A percentile compares a stretch with the other conserved stretches of the same genome.
These are phyloP conservation scores for Solanum peruvianum DNA, from an alignment of 257 asterid genomes.

Conservation along the genomic window DNA sequence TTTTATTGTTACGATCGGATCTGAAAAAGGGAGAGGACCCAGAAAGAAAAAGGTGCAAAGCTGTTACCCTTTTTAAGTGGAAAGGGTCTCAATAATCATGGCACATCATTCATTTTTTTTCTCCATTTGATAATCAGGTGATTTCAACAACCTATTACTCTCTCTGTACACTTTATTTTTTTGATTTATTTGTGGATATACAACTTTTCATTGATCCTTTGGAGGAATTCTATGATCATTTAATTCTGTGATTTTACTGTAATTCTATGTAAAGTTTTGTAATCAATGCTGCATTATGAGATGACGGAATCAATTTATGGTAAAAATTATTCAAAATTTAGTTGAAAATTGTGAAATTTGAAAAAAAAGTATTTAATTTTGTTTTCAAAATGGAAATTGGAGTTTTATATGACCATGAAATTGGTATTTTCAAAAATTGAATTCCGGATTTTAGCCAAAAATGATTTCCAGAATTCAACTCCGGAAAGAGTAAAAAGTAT, in stretches of 20 bases:
- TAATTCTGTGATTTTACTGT: background rate
- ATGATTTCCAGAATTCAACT: background rate
- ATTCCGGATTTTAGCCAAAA: background rate
- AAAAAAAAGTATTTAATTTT: background rate
- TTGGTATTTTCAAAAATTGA: background rate
- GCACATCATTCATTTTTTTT: constrained; percentile 8
- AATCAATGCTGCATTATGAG: background rate
- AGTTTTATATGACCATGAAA: background rate
- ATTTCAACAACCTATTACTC: background rate
- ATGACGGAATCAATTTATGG: background rate
- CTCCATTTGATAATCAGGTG: constrained; percentile 24
- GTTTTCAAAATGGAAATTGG: background rate
- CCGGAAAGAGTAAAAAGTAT: background rate
- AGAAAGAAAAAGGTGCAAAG: constrained; percentile 15
- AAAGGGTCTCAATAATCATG: constrained; percentile 16
- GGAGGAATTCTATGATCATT: background rate
- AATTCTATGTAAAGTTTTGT: background rate
- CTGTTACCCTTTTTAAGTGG: constrained; percentile 8
- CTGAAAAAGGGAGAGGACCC: constrained; percentile 16
- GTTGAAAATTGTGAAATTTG: background rate
- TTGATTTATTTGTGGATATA: background rate
- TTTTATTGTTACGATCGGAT: constrained; percentile 27
- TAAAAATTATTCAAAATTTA: background rate
- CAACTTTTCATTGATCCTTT: background rate
- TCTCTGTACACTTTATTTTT: background rate